These are phyloP conservation scores for Phycomyces blakesleeanus DNA, from an alignment of 192 early-diverging fungal species.

Conservation along the genomic window DNA sequence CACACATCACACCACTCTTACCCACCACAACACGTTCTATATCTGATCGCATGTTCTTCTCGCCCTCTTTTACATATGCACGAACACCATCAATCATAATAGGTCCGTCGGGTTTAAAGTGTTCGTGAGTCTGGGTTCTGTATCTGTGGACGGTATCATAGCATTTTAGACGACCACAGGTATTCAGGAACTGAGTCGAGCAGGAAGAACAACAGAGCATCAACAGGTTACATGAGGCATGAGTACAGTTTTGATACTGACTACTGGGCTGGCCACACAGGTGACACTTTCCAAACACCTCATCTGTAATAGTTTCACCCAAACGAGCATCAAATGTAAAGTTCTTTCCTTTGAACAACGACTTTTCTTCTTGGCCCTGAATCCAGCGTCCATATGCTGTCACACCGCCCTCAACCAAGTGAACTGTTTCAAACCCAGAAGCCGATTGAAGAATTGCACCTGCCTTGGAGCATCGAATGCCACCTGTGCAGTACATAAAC, in stretches of 20 bases:
- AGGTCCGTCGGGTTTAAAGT: conserved; percentile 17
- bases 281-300: conserved; percentile 61
- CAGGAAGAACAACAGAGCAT: conserved; percentile 67
- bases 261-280: conserved; percentile 65
- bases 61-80: conserved; percentile 17
- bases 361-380: conserved; percentile 39
- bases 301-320: conserved; percentile 66
- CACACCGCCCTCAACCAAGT: conserved; percentile 69
- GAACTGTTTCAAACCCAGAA: conserved; percentile 61
- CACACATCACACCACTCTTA: conserved; percentile 22
- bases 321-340: conserved; percentile 80
- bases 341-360: conserved; percentile 71
- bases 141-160: conserved; percentile 41
- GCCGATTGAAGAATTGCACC: conserved; percentile 65
- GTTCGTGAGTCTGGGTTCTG: conserved; percentile 2
- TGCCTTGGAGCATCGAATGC: conserved; percentile 80
- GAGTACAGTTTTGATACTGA: conserved; percentile 65
- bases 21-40: conserved; percentile 24
- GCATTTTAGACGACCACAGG: conserved; percentile 47
- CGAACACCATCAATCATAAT: conserved; percentile 24
- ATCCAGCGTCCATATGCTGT: conserved; percentile 71
- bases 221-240: conserved; percentile 67
- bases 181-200: conserved; percentile 38
- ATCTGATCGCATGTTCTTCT: conserved; percentile 15
- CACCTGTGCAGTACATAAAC: conserved; percentile 79